These are phyloP conservation scores for Rubia yunnanensis DNA, from an alignment of 257 asterid species.

Conservation along the genomic window DNA sequence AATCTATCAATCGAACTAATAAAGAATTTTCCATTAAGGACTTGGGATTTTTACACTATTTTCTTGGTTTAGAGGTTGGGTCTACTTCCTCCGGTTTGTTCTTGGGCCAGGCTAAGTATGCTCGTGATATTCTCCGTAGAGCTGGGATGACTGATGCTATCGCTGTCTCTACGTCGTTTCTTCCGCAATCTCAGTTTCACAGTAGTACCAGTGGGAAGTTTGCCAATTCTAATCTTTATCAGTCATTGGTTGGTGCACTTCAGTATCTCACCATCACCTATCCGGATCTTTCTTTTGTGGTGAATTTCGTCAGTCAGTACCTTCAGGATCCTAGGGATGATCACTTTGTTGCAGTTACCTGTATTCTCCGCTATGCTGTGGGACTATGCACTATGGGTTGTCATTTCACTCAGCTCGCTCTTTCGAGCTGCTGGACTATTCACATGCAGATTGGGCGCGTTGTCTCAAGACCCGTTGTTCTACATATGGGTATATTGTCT, in stretches of 20 bases:
- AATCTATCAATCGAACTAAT: too few species aligned
- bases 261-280: background rate
- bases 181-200: too few species aligned
- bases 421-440: background rate
- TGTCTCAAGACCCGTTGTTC: background rate
- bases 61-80: too few species aligned
- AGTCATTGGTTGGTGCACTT: background rate
- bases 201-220: too few species aligned
- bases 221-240: too few species aligned
- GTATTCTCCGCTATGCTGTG: background rate
- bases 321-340: background rate
- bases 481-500: background rate
- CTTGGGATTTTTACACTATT: too few species aligned
- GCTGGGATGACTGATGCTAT: too few species aligned
- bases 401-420: background rate
- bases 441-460: background rate
- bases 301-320: background rate
- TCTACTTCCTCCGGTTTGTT: too few species aligned
- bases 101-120: too few species aligned
- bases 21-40: too few species aligned
- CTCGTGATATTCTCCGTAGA: too few species aligned
- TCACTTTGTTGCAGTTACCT: background rate
- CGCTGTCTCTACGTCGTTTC: too few species aligned
- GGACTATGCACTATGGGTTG: background rate
- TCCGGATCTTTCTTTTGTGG: background rate